Percentiles rank a stretch among this genome's conserved stretches.
phyloP scores from a whole-genome alignment of 1,284 basidiomycete genomes.

The Inonotus hispidus region DNA sequence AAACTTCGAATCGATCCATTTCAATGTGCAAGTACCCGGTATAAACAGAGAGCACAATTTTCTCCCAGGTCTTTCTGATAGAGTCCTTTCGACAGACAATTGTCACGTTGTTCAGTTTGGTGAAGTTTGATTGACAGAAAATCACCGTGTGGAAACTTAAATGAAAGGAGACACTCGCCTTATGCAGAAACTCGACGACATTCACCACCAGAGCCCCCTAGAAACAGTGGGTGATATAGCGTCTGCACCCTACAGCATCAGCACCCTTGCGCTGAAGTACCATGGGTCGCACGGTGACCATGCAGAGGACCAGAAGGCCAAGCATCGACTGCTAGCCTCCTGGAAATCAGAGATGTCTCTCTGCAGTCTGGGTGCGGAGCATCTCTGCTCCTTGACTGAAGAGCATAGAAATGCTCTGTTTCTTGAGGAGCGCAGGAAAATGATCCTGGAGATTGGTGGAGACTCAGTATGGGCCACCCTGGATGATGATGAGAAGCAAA shows the following conservation, averaged over 20 bases:
- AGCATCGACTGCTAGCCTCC: too few relatives aligned
- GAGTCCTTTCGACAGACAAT: neutral
- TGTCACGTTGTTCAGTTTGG: neutral
- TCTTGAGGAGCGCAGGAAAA: too few relatives aligned
- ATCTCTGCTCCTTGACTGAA: too few relatives aligned
- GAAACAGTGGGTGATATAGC: too few relatives aligned
- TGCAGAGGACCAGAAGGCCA: too few relatives aligned
- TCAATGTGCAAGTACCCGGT: neutral
- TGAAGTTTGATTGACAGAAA: slow-evolving; percentile 3
- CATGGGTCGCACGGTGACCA: too few relatives aligned
- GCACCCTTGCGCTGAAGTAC: too few relatives aligned
- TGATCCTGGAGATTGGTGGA: neutral
- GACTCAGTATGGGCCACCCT: slow-evolving; percentile 18
- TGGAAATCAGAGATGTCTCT: too few relatives aligned
- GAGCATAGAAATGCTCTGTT: too few relatives aligned
- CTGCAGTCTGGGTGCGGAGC: too few relatives aligned
- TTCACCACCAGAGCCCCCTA: neutral
- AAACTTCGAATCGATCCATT: slow-evolving; percentile 5
- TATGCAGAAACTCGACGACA: neutral
- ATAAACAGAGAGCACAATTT: neutral
- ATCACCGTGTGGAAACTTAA: slow-evolving; percentile 6
- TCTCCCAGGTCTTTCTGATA: neutral
- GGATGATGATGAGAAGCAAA: slow-evolving; percentile 4
- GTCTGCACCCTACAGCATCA: too few relatives aligned
- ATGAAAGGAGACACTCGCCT: neutral